phyloP scores from a whole-genome alignment of 2,329 filamentous ascomycete species.

The Colletotrichum chlorophyti region DNA sequence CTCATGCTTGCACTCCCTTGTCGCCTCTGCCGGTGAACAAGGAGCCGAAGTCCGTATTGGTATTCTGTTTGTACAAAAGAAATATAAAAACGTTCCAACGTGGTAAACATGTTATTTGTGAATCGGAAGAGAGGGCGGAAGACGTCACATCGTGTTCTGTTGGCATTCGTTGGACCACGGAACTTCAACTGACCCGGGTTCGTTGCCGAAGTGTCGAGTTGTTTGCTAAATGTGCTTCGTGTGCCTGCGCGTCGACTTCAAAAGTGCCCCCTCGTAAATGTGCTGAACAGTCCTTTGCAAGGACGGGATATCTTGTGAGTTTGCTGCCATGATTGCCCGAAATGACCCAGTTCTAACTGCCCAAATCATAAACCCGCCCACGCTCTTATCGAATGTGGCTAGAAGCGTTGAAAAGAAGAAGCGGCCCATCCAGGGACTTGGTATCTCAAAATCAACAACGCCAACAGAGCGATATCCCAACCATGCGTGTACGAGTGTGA shows the following conservation, averaged over 20 bases:
- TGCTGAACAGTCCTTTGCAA: background rate
- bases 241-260: background rate
- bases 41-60: background rate
- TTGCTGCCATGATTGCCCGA: conserved; percentile 24
- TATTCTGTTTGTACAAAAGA: conserved; percentile 17
- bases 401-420: conserved; percentile 29
- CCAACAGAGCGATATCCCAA: conserved; percentile 28
- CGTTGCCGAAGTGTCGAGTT: background rate
- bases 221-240: background rate
- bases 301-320: conserved; percentile 24
- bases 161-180: background rate
- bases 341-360: conserved; percentile 23
- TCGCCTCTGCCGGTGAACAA: background rate
- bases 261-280: background rate
- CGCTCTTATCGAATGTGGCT: conserved; percentile 1
- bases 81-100: conserved; percentile 8
- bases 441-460: conserved; percentile 32
- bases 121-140: conserved; percentile 2
- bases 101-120: conserved; percentile 14
- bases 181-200: too few species aligned
- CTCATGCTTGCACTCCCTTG: conserved; percentile 13
- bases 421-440: conserved; percentile 27
- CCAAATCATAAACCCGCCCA: conserved; percentile 24
- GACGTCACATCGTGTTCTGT: background rate
- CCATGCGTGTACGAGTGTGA: conserved; percentile 23